These are phyloP conservation scores for Umbelopsis sp. DNA, from an alignment of 192 early-diverging fungal genomes.

Conservation along the genomic window DNA sequence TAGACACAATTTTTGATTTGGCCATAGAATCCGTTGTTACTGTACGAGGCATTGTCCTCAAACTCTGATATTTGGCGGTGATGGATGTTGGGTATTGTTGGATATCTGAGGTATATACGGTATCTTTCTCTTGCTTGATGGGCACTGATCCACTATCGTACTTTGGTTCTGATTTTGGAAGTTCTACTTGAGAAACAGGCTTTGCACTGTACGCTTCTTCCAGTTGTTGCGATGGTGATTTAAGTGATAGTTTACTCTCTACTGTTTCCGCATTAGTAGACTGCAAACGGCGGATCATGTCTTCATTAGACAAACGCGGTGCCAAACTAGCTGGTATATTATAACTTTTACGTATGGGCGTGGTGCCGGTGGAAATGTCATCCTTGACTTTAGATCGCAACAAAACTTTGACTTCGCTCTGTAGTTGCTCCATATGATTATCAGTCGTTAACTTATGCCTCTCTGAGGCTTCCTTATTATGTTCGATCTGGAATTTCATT, in stretches of 20 bases:
- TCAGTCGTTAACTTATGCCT: neutral
- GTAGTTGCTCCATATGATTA: neutral
- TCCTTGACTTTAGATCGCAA: neutral
- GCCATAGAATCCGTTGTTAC: neutral
- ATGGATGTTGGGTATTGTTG: too few relatives aligned
- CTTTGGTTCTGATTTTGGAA: too few relatives aligned
- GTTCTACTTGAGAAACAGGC: too few relatives aligned
- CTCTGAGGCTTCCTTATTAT: neutral
- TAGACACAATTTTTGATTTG: neutral
- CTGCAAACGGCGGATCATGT: neutral
- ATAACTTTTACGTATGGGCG: neutral
- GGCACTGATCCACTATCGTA: too few relatives aligned
- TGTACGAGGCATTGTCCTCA: too few relatives aligned
- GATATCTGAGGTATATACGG: too few relatives aligned
- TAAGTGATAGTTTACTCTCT: too few relatives aligned
- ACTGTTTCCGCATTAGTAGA: too few relatives aligned
- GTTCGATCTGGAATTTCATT: neutral
- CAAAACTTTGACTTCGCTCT: neutral
- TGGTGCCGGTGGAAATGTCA: neutral
- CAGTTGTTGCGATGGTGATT: too few relatives aligned
- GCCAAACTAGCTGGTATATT: neutral
- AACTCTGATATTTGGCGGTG: too few relatives aligned
- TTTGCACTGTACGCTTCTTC: too few relatives aligned
- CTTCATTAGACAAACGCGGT: constrained; percentile 6
- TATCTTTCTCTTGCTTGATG: too few relatives aligned